Percentiles rank a stretch among this genome's conserved stretches.
Evolutionary conservation across 495 filamentous ascomycete genomes (phyloP).

Genomic region (Acidiella bohemica): DNA sequence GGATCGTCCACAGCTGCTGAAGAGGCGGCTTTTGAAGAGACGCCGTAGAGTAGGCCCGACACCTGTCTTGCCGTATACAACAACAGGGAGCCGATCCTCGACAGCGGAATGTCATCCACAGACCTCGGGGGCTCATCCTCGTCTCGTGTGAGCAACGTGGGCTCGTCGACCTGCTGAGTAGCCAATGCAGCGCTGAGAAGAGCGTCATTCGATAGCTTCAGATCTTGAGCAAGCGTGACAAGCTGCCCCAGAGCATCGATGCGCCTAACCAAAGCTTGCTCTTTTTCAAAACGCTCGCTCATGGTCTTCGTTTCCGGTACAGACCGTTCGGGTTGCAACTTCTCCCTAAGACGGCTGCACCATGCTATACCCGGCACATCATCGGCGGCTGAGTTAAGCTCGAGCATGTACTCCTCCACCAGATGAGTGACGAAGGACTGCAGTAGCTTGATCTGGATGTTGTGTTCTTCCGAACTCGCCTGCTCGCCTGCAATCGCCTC

Average conservation of each 20-base stretch:
- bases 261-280: constrained; percentile 47
- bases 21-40: background rate
- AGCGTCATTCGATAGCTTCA: constrained; percentile 15
- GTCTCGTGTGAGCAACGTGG: constrained; percentile 30
- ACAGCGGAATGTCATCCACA: constrained; percentile 56
- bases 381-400: constrained; percentile 37
- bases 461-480: constrained; percentile 37
- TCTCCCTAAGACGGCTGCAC: constrained; percentile 65
- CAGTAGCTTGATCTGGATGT: constrained; percentile 54
- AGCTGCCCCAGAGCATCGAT: constrained; percentile 67
- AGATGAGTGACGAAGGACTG: constrained; percentile 80
- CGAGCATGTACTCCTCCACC: constrained; percentile 62
- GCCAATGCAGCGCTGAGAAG: constrained; percentile 7
- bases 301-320: constrained; percentile 45
- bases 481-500: constrained; percentile 50
- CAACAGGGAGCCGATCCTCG: constrained; percentile 42
- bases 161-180: constrained; percentile 27
- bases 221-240: constrained; percentile 57
- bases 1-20: background rate
- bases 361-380: constrained; percentile 56
- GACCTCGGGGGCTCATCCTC: constrained; percentile 30
- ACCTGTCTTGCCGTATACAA: constrained; percentile 29
- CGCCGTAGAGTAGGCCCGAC: constrained; percentile 24
- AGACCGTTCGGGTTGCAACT: constrained; percentile 46
- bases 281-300: constrained; percentile 46